A percentile compares a stretch with the other conserved stretches of the same genome.
These are phyloP conservation scores for Fusarium heterosporum DNA, from an alignment of 2,329 filamentous ascomycete species.

Conservation along the genomic window DNA sequence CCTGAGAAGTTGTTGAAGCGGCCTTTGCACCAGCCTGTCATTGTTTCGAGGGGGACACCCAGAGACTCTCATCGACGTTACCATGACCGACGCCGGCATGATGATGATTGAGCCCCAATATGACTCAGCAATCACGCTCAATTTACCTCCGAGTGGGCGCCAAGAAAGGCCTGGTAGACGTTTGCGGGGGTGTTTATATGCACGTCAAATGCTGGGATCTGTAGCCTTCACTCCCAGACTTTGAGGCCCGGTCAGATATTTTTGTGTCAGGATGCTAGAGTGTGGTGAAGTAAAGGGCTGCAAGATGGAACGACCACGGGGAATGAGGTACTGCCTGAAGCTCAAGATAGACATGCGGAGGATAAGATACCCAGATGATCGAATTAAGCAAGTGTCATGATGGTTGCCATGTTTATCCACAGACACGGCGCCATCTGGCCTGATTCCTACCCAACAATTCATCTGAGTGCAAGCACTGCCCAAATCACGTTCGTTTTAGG, in stretches of 20 bases:
- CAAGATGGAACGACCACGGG: slow-evolving; percentile 30
- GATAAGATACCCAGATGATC: slow-evolving; percentile 46
- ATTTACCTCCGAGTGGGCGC: slow-evolving; percentile 5
- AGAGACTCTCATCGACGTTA: slow-evolving; percentile 44
- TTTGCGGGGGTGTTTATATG: slow-evolving; percentile 9
- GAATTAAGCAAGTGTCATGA: slow-evolving; percentile 37
- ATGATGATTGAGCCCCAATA: slow-evolving; percentile 38
- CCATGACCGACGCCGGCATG: slow-evolving; percentile 47
- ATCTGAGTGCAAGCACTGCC: slow-evolving; percentile 40
- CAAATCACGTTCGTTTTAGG: slow-evolving; percentile 36
- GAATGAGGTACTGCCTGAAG: slow-evolving; percentile 35
- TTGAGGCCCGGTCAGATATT: slow-evolving; percentile 32
- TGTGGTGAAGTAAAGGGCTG: slow-evolving; percentile 40
- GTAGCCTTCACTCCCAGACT: slow-evolving; percentile 15
- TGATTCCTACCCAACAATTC: slow-evolving; percentile 43
- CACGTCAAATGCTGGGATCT: slow-evolving; percentile 13
- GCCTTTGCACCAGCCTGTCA: slow-evolving; percentile 66
- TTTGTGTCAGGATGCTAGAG: slow-evolving; percentile 26
- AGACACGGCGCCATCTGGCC: slow-evolving; percentile 62
- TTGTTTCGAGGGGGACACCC: slow-evolving; percentile 54
- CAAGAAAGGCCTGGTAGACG: slow-evolving; percentile 13
- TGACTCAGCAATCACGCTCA: slow-evolving; percentile 18
- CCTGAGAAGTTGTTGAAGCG: slow-evolving; percentile 65
- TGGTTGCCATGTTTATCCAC: slow-evolving; percentile 53
- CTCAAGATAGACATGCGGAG: slow-evolving; percentile 41